Conservation (phyloP, 306 rosid genomes). For the Quercus aquifolioides region DNA sequence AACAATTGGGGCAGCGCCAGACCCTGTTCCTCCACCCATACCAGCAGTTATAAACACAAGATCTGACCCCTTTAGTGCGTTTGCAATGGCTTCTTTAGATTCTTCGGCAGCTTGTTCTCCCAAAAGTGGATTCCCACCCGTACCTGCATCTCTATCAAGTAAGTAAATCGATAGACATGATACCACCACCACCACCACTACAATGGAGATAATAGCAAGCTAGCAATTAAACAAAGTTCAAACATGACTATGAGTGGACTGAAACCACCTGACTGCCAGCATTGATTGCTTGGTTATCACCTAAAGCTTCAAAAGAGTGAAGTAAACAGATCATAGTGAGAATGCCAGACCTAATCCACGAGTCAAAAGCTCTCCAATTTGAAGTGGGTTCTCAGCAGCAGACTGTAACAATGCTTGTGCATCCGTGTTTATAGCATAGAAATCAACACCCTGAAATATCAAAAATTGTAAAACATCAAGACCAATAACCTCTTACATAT, state of each 20-base stretch:
- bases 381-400: slow-evolving; percentile 79
- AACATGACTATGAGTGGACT: neutral
- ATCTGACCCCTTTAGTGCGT: slow-evolving; percentile 91
- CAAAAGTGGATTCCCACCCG: slow-evolving; percentile 96
- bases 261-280: neutral
- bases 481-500: slow-evolving; percentile 18
- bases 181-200: neutral
- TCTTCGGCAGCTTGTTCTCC: slow-evolving; percentile 99
- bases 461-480: slow-evolving; percentile 32
- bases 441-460: slow-evolving; percentile 76
- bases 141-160: slow-evolving; percentile 75
- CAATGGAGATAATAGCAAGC: too few species aligned
- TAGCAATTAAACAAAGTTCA: neutral
- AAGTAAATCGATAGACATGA: slow-evolving; percentile 13
- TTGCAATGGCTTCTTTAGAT: slow-evolving; percentile 83
- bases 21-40: slow-evolving; percentile 99
- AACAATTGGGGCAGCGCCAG: slow-evolving; percentile 98
- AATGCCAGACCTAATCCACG: slow-evolving; percentile 92
- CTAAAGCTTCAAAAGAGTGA: neutral
- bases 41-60: slow-evolving; percentile 97
- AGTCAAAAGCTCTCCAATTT: slow-evolving; percentile 95
- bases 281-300: neutral
- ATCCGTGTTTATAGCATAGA: slow-evolving; percentile 98
- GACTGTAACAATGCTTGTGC: slow-evolving; percentile 89
- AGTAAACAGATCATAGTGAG: slow-evolving; percentile 4